Base-by-base conservation (phyloP, 1,284 basidiomycete genomes). In the Rhodotorula sp. region DNA sequence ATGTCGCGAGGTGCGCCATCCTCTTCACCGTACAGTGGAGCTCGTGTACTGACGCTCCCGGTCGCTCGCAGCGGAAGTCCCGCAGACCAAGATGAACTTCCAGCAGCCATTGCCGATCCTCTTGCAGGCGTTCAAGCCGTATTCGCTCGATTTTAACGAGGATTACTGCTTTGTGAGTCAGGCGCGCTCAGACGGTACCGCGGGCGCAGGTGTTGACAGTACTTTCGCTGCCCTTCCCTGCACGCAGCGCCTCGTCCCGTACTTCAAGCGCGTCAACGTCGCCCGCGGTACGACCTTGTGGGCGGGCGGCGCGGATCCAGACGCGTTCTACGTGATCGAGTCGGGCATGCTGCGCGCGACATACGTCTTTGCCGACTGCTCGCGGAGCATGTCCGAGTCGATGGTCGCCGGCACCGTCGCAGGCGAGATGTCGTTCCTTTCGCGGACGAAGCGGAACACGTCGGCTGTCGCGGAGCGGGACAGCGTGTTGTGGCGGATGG, bases 391-490 rank as follows among this genome's bases (percentile, higher is more conserved):
- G 55, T 51, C 30, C 64, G 76, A 78, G 54, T 71, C 70, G 8
- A 96, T 95, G 93, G 91, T 95, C 0, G 88, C 92, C 2, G 93
- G 92, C 2, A 92, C 92, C 0, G 82, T 95, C 9, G 91, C 93
- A 4, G 94, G 94, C 2, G 94, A 96, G 80, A 81, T 96, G 64
- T 89, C 89, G 0, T 89, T 89, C 48, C 81, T 97, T 31, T 87
- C 90, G 13, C 87, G 87, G 24, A 84, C 88, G 51, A 83, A 85
- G 30, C 83, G 94, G 58, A 96, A 95, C 78, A 89, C 92, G n/a
- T 91, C 88, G 5, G 91, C 91, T 31, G 83, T 88, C 0, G 91
- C 89, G 2, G 94, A 95, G 80, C 84, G 87, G 18, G 85, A 87
- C 31, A 87, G 86, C 22, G 85, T 89, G 24, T 75, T 96, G 56